Conservation (phyloP, 2,329 filamentous ascomycete species). For the Fusarium protoensiforme region DNA sequence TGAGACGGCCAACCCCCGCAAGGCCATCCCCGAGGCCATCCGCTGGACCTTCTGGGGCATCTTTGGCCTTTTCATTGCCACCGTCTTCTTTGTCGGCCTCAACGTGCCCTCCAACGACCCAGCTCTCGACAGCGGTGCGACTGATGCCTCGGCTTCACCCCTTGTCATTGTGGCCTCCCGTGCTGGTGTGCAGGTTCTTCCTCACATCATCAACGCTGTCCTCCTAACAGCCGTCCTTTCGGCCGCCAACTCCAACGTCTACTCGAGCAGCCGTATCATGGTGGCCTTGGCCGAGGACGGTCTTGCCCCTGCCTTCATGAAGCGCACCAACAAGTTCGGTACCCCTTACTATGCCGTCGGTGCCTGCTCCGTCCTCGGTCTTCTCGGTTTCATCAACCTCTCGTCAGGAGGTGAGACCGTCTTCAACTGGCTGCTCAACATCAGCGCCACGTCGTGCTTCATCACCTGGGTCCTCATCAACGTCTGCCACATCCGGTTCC, state of each 20-base stretch:
- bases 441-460: slow-evolving; percentile 75
- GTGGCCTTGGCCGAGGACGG: slow-evolving; percentile 73
- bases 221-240: slow-evolving; percentile 82
- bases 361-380: slow-evolving; percentile 64
- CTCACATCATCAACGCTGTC: slow-evolving; percentile 80
- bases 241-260: slow-evolving; percentile 82
- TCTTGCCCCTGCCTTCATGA: slow-evolving; percentile 70
- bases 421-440: slow-evolving; percentile 80
- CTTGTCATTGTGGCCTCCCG: slow-evolving; percentile 70
- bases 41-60: slow-evolving; percentile 82
- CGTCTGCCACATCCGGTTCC: slow-evolving; percentile 73
- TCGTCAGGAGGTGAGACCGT: slow-evolving; percentile 67
- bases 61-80: slow-evolving; percentile 73
- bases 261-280: slow-evolving; percentile 76
- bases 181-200: slow-evolving; percentile 72
- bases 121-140: slow-evolving; percentile 61
- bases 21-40: slow-evolving; percentile 78
- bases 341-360: slow-evolving; percentile 72
- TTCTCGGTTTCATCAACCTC: slow-evolving; percentile 76
- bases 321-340: slow-evolving; percentile 68
- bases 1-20: slow-evolving; percentile 78
- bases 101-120: slow-evolving; percentile 72
- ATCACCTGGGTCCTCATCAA: slow-evolving; percentile 77
- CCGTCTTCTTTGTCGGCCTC: slow-evolving; percentile 77
- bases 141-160: slow-evolving; percentile 73